Conservation (phyloP, 2,329 filamentous ascomycete genomes). For the Ambrosiella beaveri region DNA sequence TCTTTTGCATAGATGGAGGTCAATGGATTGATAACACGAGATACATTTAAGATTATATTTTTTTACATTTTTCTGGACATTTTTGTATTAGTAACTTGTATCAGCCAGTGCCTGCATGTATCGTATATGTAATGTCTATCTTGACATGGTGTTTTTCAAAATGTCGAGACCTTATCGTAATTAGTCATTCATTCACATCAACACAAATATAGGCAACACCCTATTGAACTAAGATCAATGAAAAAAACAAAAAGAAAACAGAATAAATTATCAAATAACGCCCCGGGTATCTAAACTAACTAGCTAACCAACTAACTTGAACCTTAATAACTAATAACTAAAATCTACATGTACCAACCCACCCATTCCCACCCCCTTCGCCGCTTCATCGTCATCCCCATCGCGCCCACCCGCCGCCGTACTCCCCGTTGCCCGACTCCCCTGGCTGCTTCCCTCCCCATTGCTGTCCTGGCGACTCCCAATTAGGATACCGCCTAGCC, state of each 20-base stretch:
- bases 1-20: too few species aligned
- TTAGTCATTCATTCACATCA: too few species aligned
- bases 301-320: slow-evolving; percentile 6
- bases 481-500: background rate
- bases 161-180: too few species aligned
- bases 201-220: too few species aligned
- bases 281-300: slow-evolving; percentile 6
- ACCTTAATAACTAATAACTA: slow-evolving; percentile 32
- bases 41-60: too few species aligned
- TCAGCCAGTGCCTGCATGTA: too few species aligned
- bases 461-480: background rate
- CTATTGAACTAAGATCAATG: background rate
- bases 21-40: too few species aligned
- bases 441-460: background rate
- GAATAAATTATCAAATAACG: slow-evolving; percentile 2
- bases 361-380: background rate
- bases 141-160: too few species aligned
- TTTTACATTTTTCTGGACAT: too few species aligned
- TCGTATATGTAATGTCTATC: too few species aligned
- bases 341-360: slow-evolving; percentile 43
- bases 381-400: slow-evolving; percentile 18
- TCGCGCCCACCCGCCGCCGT: slow-evolving; percentile 13
- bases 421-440: background rate
- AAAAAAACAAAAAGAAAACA: background rate
- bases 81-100: too few species aligned